Base-by-base conservation (phyloP, 2,329 filamentous ascomycete species). In the Fusarium secorum region DNA sequence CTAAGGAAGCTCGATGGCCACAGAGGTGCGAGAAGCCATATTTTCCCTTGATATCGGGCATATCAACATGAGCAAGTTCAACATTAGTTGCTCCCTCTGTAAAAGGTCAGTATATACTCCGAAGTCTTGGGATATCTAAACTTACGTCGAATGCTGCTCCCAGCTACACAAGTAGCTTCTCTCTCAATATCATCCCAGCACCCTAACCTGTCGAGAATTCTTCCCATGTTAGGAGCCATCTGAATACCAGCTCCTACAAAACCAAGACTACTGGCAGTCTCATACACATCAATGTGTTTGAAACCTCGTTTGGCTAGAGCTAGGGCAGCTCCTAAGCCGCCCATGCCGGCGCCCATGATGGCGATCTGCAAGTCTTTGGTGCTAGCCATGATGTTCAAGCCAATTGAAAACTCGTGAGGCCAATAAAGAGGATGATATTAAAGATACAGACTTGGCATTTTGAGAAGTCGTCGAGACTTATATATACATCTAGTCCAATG, bases 181-280 rank as follows among this genome's bases (percentile, higher is more conserved):
- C 26, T 59, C 44, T 77, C 71, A 68, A 96, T 93, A 20, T 86
- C 84, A 22, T 86, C 81, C 92, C 93, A 95, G 64, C 91, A 91
- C 14, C 90, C 93, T 41, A 95, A 82, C 18, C 86, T 83, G 76
- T 93, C 90, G 17, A 96, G 85, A 13, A 96, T 91, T 4, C 92
- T 87, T 7, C 90, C 90, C 86, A 95, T 92, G 72, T 96, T 97
- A 0, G 93, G 93, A 1, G 93, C 92, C 63, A 95, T 85, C 78
- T 97, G 93, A 71, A 96, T 95, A 9, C 93, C 93, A 3, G 93
- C 93, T 28, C 93, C 93, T 2, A 95, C 92, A 10, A 78, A 77
- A 0, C 70, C 64, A 18, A 79, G 71, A 15, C 59, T 66, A 22
- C 72, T 65, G 13, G 68, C 74, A 7, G 69, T 63, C n/a, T 79